phyloP scores from a whole-genome alignment of 129 eudicot genomes.

The Smallanthus sonchifolius region DNA sequence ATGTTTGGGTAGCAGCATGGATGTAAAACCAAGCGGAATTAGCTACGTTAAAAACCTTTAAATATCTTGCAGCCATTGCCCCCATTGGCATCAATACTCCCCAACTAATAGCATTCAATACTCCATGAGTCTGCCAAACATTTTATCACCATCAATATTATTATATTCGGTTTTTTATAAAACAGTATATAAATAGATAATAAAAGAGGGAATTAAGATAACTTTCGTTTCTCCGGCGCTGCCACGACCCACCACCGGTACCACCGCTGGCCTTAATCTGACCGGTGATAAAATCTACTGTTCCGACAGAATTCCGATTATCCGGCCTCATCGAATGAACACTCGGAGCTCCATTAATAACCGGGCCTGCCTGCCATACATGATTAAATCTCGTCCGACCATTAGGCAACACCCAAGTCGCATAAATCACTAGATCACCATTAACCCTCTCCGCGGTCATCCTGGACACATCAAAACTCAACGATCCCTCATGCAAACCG shows the following conservation, averaged over 20 bases:
- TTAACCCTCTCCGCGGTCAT: constrained; percentile 29
- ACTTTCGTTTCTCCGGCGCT: too few relatives aligned
- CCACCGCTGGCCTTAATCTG: constrained; percentile 28
- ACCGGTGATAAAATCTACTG: constrained; percentile 58
- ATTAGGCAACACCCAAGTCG: constrained; percentile 51
- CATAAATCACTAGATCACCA: constrained; percentile 52
- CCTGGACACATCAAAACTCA: constrained; percentile 52
- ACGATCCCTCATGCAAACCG: background rate
- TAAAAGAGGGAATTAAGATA: too few relatives aligned
- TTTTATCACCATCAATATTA: too few relatives aligned
- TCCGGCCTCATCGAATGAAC: constrained; percentile 25
- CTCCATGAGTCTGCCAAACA: too few relatives aligned
- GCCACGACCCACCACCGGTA: constrained; percentile 36
- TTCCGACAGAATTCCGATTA: constrained; percentile 36
- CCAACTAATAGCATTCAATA: too few relatives aligned
- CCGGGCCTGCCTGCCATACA: constrained; percentile 77
- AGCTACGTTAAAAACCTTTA: too few relatives aligned
- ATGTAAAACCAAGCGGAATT: too few relatives aligned
- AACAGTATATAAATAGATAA: too few relatives aligned
- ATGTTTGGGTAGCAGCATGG: too few relatives aligned
- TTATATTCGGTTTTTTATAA: too few relatives aligned
- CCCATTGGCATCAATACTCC: too few relatives aligned
- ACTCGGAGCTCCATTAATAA: constrained; percentile 31
- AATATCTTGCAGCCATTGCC: too few relatives aligned
- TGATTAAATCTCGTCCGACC: constrained; percentile 54